phyloP scores from a whole-genome alignment of 1,139 yeast species.

The Pichia cactophila region DNA sequence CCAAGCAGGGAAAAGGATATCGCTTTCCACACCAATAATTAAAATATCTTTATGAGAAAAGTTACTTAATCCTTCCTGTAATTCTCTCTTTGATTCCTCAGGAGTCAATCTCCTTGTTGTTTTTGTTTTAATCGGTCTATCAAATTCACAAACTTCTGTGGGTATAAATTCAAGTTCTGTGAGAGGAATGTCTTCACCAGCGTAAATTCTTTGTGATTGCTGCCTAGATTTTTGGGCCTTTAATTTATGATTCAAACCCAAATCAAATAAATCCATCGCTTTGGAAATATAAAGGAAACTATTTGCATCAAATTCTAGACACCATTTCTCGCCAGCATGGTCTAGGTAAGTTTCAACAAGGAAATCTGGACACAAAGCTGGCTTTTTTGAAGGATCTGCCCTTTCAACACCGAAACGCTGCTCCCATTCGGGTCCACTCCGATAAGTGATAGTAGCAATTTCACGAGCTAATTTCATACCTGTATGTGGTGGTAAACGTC shows the following conservation, averaged over 20 bases:
- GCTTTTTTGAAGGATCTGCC: constrained; percentile 69
- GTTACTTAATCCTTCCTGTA: constrained; percentile 55
- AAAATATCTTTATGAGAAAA: constrained; percentile 60
- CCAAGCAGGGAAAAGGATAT: constrained; percentile 88
- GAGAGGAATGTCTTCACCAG: constrained; percentile 21
- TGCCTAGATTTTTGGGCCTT: constrained; percentile 37
- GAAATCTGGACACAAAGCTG: constrained; percentile 90
- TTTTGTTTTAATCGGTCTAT: constrained; percentile 50
- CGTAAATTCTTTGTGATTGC: constrained; percentile 31
- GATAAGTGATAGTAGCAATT: constrained; percentile 86
- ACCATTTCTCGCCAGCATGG: constrained; percentile 92
- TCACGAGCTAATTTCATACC: constrained; percentile 95
- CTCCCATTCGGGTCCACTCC: constrained; percentile 98
- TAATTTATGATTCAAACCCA: constrained; percentile 46
- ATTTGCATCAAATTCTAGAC: constrained; percentile 85
- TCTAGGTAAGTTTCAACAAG: constrained; percentile 86
- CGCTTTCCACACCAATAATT: constrained; percentile 88
- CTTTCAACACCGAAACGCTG: constrained; percentile 82
- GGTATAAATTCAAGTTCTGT: constrained; percentile 26
- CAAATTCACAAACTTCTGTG: constrained; percentile 30
- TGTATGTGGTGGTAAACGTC: constrained; percentile 71
- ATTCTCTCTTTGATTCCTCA: constrained; percentile 53
- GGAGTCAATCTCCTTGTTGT: constrained; percentile 32
- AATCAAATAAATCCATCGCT: constrained; percentile 90
- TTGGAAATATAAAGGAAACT: constrained; percentile 80